phyloP scores from a whole-genome alignment of 306 rosid species.

The Vigna trinervia region DNA sequence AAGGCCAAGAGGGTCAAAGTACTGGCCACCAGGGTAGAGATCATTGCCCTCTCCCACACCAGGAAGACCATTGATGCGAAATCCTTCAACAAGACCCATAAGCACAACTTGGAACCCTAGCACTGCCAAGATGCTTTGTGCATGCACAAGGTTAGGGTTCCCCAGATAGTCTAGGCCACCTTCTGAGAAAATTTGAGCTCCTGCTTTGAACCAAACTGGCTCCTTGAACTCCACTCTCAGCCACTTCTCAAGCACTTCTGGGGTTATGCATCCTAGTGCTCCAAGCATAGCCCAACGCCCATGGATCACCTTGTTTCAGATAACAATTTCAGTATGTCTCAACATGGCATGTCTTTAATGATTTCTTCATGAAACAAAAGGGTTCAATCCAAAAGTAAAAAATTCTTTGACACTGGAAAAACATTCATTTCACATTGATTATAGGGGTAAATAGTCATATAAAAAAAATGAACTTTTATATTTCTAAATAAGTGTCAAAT shows the following conservation, averaged over 20 bases:
- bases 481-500: no score
- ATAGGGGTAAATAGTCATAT: no score
- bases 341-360: not conserved
- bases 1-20: conserved; percentile 92
- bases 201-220: conserved; percentile 96
- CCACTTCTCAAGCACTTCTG: conserved; percentile 78
- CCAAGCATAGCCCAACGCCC: conserved; percentile 96
- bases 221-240: conserved; percentile 81
- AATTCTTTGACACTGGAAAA: no score
- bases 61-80: conserved; percentile 79
- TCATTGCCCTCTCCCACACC: conserved; percentile 89
- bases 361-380: not conserved
- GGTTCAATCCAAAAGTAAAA: not conserved
- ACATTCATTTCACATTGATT: no score
- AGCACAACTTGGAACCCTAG: conserved; percentile 82
- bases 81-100: conserved; percentile 92
- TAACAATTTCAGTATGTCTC: not conserved
- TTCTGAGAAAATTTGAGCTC: conserved; percentile 85
- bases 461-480: no score
- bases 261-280: conserved; percentile 89
- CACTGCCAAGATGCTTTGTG: conserved; percentile 90
- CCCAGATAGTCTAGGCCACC: conserved; percentile 90
- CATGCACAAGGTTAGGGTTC: conserved; percentile 90
- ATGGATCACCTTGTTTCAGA: conserved; percentile 71
- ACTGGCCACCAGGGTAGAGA: conserved; percentile 90